These are phyloP conservation scores for Paxillus rubicundulus DNA, from an alignment of 768 basidiomycete species.

Conservation along the genomic window DNA sequence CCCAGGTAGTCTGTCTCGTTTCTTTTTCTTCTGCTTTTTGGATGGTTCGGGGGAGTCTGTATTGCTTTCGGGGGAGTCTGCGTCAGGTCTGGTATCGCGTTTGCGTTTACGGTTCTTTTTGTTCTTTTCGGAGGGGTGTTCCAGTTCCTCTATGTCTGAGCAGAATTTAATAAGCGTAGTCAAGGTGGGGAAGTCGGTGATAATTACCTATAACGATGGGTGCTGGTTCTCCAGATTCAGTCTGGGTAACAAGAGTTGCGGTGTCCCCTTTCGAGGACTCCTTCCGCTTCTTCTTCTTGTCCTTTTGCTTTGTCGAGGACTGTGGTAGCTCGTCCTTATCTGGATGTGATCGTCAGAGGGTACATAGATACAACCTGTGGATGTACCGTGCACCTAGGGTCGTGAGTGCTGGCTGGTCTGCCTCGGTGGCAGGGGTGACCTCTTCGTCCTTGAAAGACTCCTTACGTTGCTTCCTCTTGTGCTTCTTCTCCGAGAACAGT, in stretches of 20 bases:
- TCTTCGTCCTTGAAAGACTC: conserved; percentile 4
- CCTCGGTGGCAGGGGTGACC: not conserved
- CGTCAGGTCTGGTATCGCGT: conserved; percentile 8
- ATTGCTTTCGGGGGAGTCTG: not conserved
- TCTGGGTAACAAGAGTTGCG: not conserved
- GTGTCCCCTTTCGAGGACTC: not conserved
- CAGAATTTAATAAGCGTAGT: not conserved
- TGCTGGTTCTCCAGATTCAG: not conserved
- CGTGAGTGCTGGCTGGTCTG: not conserved
- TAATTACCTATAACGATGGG: conserved; percentile 2
- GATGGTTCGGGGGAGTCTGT: conserved; percentile 7
- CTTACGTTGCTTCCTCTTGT: conserved; percentile 41
- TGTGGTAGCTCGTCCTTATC: conserved; percentile 5
- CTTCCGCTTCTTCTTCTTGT: conserved; percentile 16
- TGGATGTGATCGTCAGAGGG: conserved; percentile 10
- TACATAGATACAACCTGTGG: not conserved
- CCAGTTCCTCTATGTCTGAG: not conserved
- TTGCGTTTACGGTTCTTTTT: conserved; percentile 29
- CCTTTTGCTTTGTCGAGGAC: conserved; percentile 3
- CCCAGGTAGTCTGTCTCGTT: conserved; percentile 10
- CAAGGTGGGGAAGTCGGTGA: not conserved
- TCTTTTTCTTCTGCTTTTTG: conserved; percentile 30
- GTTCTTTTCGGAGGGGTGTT: conserved; percentile 6
- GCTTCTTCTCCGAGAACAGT: conserved; percentile 24
- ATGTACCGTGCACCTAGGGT: conserved; percentile 8